Percentiles rank a stretch among this genome's conserved stretches.
Conservation (phyloP, 352 stramenopile genomes). For the Phytopythium helicoides region DNA sequence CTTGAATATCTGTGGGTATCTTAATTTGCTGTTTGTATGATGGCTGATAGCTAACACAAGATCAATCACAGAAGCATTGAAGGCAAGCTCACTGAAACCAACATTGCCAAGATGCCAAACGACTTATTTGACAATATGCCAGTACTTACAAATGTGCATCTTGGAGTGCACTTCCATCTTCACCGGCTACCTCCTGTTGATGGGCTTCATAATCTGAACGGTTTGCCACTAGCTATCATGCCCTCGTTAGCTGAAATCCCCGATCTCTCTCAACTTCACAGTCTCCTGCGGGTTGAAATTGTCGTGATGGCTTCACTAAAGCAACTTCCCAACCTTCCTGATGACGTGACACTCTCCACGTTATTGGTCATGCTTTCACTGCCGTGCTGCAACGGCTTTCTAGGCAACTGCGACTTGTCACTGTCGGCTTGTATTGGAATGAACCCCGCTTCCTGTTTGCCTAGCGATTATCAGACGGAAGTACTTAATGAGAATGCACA, state of each 20-base stretch:
- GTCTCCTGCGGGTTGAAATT: slow-evolving; percentile 10
- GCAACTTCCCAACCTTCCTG: slow-evolving; percentile 9
- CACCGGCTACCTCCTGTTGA: slow-evolving; percentile 8
- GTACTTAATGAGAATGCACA: background rate
- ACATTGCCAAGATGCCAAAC: slow-evolving; percentile 7
- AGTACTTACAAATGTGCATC: slow-evolving; percentile 11
- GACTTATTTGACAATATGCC: slow-evolving; percentile 14
- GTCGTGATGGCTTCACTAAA: background rate
- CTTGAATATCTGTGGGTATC: slow-evolving; percentile 14
- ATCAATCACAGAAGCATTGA: slow-evolving; percentile 9
- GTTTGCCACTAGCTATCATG: slow-evolving; percentile 5
- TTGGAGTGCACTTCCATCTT: slow-evolving; percentile 7
- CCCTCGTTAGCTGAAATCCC: background rate
- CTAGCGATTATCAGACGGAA: background rate
- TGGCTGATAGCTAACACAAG: too few relatives aligned
- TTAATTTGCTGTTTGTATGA: background rate
- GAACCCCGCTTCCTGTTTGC: background rate
- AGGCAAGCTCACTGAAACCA: background rate
- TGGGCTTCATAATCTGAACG: slow-evolving; percentile 8
- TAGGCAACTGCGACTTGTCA: slow-evolving; percentile 5
- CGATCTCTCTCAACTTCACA: background rate
- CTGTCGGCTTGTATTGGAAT: background rate
- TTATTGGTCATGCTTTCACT: slow-evolving; percentile 5
- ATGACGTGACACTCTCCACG: background rate
- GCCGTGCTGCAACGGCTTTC: slow-evolving; percentile 24